These are phyloP conservation scores for Microsporum ferrugineum DNA, from an alignment of 2,329 filamentous ascomycete genomes.

Conservation along the genomic window DNA sequence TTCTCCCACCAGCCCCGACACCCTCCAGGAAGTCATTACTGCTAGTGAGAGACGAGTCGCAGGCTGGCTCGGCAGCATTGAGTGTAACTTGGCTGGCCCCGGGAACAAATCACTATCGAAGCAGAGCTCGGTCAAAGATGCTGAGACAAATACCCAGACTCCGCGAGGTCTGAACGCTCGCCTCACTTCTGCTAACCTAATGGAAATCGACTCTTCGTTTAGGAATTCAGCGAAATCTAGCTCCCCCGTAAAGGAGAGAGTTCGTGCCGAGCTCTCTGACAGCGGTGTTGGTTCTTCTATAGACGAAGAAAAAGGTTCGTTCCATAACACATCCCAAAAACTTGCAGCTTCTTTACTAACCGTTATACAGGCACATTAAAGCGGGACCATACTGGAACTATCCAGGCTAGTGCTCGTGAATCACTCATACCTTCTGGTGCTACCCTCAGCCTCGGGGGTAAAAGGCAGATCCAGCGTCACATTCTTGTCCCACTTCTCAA, in stretches of 20 bases:
- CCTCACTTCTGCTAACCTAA: slow-evolving; percentile 35
- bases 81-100: slow-evolving; percentile 46
- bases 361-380: neutral
- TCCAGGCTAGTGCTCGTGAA: slow-evolving; percentile 45
- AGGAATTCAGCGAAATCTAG: slow-evolving; percentile 19
- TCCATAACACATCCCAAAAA: slow-evolving; percentile 22
- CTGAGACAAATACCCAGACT: slow-evolving; percentile 48
- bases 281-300: slow-evolving; percentile 81
- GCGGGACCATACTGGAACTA: slow-evolving; percentile 41
- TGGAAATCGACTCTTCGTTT: slow-evolving; percentile 21
- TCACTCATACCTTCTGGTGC: slow-evolving; percentile 42
- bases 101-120: slow-evolving; percentile 28
- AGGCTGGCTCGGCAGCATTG: slow-evolving; percentile 54
- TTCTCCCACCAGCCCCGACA: slow-evolving; percentile 47
- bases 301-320: slow-evolving; percentile 34
- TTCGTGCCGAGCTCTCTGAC: slow-evolving; percentile 63
- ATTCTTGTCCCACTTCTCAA: slow-evolving; percentile 67
- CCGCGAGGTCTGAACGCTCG: slow-evolving; percentile 49
- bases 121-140: slow-evolving; percentile 26
- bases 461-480: slow-evolving; percentile 66
- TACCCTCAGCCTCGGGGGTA: slow-evolving; percentile 56
- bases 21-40: slow-evolving; percentile 59
- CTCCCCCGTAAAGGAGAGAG: slow-evolving; percentile 35
- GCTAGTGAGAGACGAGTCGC: slow-evolving; percentile 58
- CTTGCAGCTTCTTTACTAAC: slow-evolving; percentile 31